Evolutionary conservation across 768 basidiomycete genomes (phyloP).

Genomic region (Dioszegia hungarica): DNA sequence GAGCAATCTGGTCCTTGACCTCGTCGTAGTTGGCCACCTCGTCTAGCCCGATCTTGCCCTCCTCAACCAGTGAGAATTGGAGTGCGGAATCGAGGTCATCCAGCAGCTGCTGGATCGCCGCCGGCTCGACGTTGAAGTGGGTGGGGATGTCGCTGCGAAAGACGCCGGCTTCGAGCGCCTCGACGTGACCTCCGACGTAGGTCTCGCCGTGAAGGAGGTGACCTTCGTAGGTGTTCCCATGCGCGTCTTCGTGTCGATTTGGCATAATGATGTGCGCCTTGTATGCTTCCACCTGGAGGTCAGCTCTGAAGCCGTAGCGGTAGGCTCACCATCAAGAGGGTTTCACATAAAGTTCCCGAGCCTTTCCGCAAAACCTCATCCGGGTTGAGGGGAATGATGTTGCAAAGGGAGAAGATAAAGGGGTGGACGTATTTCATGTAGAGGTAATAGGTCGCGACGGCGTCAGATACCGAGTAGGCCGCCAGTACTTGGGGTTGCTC

Average conservation of each 20-base stretch:
- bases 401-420: conserved; percentile 97
- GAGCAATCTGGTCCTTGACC: conserved; percentile 72
- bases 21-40: conserved; percentile 92
- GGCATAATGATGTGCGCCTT: conserved; percentile 92
- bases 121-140: conserved; percentile 89
- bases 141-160: conserved; percentile 93
- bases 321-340: conserved; percentile 80
- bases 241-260: conserved; percentile 87
- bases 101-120: conserved; percentile 84
- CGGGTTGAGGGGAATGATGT: conserved; percentile 94
- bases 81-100: conserved; percentile 89
- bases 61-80: conserved; percentile 78
- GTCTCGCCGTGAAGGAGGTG: conserved; percentile 96
- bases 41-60: conserved; percentile 68
- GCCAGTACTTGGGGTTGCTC: conserved; percentile 93
- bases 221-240: conserved; percentile 89
- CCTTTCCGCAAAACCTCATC: conserved; percentile 96
- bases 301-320: not conserved
- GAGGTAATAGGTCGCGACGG: conserved; percentile 98
- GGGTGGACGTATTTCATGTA: conserved; percentile 99
- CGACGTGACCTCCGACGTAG: conserved; percentile 97
- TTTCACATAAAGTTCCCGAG: conserved; percentile 93
- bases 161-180: conserved; percentile 95
- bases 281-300: conserved; percentile 83
- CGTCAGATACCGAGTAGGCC: conserved; percentile 98